Percentiles rank a stretch among this genome's conserved stretches.
Conservation (phyloP, 1,284 basidiomycete genomes). For the Termitomyces sp. region DNA sequence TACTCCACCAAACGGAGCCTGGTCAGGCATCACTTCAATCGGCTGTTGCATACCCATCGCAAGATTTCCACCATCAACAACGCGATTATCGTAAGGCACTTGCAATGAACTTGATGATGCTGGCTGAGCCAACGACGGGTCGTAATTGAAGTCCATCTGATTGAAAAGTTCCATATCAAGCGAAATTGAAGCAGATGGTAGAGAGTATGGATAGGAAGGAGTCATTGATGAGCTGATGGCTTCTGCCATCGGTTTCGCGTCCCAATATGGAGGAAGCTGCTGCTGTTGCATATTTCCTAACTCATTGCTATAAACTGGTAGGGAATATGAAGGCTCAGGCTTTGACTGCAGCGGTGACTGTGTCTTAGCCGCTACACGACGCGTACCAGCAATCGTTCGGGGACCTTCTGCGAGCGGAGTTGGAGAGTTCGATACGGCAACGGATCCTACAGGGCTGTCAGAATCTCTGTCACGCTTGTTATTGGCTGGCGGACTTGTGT, state of each 20-base stretch:
- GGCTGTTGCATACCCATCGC: constrained; percentile 10
- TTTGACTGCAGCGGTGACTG: background rate
- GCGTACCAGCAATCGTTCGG: constrained; percentile 26
- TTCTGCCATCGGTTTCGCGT: background rate
- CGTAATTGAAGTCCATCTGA: constrained; percentile 12
- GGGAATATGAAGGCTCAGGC: constrained; percentile 17
- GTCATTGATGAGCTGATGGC: background rate
- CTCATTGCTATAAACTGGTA: constrained; percentile 59
- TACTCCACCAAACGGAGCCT: background rate
- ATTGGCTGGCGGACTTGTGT: constrained; percentile 38
- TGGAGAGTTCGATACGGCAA: constrained; percentile 3
- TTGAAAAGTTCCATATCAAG: constrained; percentile 12
- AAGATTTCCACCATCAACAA: background rate
- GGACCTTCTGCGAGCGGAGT: constrained; percentile 14
- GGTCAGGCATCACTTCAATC: constrained; percentile 1
- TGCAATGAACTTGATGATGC: background rate
- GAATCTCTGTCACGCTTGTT: constrained; percentile 61
- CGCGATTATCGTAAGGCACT: background rate
- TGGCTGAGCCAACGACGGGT: background rate
- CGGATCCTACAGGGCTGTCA: constrained; percentile 33
- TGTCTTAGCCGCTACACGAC: constrained; percentile 17
- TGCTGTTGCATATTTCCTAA: constrained; percentile 43
- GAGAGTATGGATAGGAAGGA: background rate
- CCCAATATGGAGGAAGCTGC: constrained; percentile 10
- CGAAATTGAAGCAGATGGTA: background rate